Evolutionary conservation across 192 early-diverging fungal genomes (phyloP).

Genomic region (Linderina pennispora): DNA sequence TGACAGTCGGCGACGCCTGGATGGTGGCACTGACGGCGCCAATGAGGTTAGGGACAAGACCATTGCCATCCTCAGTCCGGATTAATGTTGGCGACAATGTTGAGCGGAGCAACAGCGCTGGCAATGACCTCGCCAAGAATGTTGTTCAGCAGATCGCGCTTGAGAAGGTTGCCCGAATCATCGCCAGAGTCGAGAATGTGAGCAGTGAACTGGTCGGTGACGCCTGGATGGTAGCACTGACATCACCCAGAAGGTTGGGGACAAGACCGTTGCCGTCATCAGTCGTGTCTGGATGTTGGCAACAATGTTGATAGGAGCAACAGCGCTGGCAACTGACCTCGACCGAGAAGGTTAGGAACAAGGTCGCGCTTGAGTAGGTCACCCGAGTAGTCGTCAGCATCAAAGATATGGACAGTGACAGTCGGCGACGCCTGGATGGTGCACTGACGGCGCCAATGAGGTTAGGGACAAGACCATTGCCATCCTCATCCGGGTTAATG

Average conservation of each 20-base stretch:
- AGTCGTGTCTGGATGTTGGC: slow-evolving; percentile 1
- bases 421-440: slow-evolving; percentile 10
- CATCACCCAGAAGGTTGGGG: background rate
- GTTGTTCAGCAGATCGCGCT: background rate
- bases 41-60: slow-evolving; percentile 28
- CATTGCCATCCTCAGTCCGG: slow-evolving; percentile 15
- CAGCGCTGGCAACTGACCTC: slow-evolving; percentile 3
- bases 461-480: slow-evolving; percentile 1
- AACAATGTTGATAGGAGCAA: background rate
- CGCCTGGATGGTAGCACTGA: slow-evolving; percentile 6
- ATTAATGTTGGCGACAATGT: background rate
- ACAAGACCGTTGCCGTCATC: slow-evolving; percentile 4
- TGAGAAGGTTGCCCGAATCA: too few relatives aligned
- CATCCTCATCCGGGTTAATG: slow-evolving; percentile 6
- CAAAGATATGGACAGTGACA: slow-evolving; percentile 3
- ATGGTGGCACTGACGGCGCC: too few relatives aligned
- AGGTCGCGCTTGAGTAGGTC: too few relatives aligned
- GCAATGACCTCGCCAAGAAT: background rate
- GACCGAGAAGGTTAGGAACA: background rate
- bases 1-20: too few relatives aligned
- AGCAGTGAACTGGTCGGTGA: slow-evolving; percentile 6
- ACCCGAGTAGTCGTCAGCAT: slow-evolving; percentile 6
- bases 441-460: slow-evolving; percentile 1
- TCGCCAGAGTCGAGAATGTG: slow-evolving; percentile 6
- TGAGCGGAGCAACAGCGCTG: background rate